phyloP scores from a whole-genome alignment of 257 asterid species.

The Solanum neorickii region DNA sequence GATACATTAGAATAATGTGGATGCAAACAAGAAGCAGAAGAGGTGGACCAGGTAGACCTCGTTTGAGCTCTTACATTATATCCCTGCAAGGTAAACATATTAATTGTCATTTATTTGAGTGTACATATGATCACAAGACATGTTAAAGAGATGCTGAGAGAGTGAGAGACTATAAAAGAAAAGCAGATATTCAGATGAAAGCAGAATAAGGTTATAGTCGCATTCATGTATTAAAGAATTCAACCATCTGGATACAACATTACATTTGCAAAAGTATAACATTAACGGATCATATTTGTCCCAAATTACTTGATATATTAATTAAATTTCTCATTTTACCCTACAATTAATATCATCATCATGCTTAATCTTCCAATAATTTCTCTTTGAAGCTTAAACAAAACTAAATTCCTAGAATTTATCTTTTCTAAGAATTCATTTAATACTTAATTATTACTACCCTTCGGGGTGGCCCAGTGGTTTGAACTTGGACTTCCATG shows the following conservation, averaged over 20 bases:
- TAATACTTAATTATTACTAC: too few relatives aligned
- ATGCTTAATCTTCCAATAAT: too few relatives aligned
- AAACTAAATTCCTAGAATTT: too few relatives aligned
- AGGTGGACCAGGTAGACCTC: conserved; percentile 23
- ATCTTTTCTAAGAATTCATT: too few relatives aligned
- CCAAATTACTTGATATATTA: too few relatives aligned
- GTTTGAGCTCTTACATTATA: conserved; percentile 28
- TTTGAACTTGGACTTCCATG: too few relatives aligned
- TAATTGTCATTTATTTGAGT: neutral
- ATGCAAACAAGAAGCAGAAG: conserved; percentile 15
- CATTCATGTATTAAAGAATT: neutral
- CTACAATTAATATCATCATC: too few relatives aligned
- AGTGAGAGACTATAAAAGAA: neutral
- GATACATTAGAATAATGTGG: conserved; percentile 18
- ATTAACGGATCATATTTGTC: too few relatives aligned
- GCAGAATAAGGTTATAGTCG: neutral
- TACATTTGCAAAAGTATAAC: neutral
- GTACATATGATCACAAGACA: neutral
- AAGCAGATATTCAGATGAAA: neutral
- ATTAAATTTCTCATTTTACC: too few relatives aligned
- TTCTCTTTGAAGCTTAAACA: too few relatives aligned
- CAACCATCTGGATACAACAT: neutral
- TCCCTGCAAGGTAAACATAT: conserved; percentile 37
- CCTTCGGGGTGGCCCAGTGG: too few relatives aligned
- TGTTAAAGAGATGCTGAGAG: neutral